Percentiles rank a stretch among this genome's conserved stretches.
These are phyloP conservation scores for Amaranthus cruentus DNA, from an alignment of 148 eudicot genomes.

Conservation along the genomic window DNA sequence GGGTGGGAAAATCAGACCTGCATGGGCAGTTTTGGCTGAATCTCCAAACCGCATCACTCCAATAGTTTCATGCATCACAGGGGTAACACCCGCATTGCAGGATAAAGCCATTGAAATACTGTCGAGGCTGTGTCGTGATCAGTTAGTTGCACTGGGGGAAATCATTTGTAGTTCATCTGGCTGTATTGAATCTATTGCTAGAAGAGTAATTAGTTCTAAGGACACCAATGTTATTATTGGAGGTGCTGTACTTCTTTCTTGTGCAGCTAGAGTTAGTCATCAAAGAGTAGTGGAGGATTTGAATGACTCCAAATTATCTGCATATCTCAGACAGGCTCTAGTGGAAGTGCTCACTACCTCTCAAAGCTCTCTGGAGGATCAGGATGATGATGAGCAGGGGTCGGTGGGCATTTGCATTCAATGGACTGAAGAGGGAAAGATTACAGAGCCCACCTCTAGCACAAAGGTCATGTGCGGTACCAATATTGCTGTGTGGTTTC, in stretches of 20 bases:
- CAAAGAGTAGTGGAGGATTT: slow-evolving; percentile 66
- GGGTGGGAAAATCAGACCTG: slow-evolving; percentile 54
- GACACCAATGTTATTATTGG: slow-evolving; percentile 64
- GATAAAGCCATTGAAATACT: slow-evolving; percentile 90
- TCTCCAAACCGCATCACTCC: slow-evolving; percentile 59
- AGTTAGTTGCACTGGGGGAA: slow-evolving; percentile 59
- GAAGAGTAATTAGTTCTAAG: slow-evolving; percentile 64
- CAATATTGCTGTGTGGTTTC: slow-evolving; percentile 75
- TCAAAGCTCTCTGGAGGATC: slow-evolving; percentile 36
- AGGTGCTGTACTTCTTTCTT: slow-evolving; percentile 82
- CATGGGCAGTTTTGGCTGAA: slow-evolving; percentile 83
- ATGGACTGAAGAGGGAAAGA: slow-evolving; percentile 39
- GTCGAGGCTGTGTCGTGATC: slow-evolving; percentile 68
- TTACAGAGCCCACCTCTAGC: slow-evolving; percentile 28
- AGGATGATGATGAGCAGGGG: slow-evolving; percentile 33
- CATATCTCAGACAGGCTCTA: slow-evolving; percentile 69
- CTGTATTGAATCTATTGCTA: slow-evolving; percentile 71
- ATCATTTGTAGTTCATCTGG: slow-evolving; percentile 55
- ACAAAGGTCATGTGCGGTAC: slow-evolving; percentile 54
- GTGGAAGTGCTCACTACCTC: slow-evolving; percentile 58
- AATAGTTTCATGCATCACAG: slow-evolving; percentile 70
- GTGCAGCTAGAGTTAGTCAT: slow-evolving; percentile 73
- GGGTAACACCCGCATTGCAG: slow-evolving; percentile 56
- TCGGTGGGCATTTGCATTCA: slow-evolving; percentile 53
- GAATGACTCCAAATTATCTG: slow-evolving; percentile 43